Conservation (phyloP, 164 flowering plant species). For the Vitis cinerea region DNA sequence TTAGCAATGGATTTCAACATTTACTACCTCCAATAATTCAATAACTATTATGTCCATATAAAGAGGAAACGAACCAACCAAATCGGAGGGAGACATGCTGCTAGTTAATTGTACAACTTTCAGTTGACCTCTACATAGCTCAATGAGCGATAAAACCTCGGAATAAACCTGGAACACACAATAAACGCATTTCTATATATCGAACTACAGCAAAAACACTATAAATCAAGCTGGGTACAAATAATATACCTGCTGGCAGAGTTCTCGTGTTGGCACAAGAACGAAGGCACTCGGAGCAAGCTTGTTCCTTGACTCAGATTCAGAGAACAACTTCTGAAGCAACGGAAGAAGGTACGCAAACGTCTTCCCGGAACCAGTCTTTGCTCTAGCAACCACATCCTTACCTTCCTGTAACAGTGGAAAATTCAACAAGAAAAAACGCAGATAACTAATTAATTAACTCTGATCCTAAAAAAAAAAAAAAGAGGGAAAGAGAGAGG, state of each 20-base stretch:
- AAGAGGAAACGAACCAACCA: constrained; percentile 53
- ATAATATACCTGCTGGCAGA: constrained; percentile 68
- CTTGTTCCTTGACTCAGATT: constrained; percentile 31
- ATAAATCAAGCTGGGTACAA: background rate
- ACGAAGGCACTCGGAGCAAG: constrained; percentile 64
- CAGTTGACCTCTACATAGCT: constrained; percentile 75
- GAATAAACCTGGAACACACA: constrained; percentile 56
- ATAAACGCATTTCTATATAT: background rate
- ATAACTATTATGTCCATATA: background rate
- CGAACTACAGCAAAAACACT: no score
- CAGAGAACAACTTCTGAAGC: constrained; percentile 79
- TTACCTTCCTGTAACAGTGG: constrained; percentile 65
- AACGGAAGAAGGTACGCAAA: constrained; percentile 89
- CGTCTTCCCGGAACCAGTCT: constrained; percentile 98
- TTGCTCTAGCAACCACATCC: constrained; percentile 90
- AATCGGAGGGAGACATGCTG: constrained; percentile 51
- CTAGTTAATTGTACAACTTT: constrained; percentile 73
- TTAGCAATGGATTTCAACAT: constrained; percentile 1
- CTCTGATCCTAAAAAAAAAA: background rate
- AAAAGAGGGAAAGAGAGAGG: no score
- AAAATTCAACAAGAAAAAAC: background rate
- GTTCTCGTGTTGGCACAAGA: constrained; percentile 88
- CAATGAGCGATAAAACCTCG: constrained; percentile 61
- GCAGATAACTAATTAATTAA: background rate
- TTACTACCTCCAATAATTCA: background rate